phyloP scores from a whole-genome alignment of 1,284 basidiomycete species.

The Xanthoconium separans region DNA sequence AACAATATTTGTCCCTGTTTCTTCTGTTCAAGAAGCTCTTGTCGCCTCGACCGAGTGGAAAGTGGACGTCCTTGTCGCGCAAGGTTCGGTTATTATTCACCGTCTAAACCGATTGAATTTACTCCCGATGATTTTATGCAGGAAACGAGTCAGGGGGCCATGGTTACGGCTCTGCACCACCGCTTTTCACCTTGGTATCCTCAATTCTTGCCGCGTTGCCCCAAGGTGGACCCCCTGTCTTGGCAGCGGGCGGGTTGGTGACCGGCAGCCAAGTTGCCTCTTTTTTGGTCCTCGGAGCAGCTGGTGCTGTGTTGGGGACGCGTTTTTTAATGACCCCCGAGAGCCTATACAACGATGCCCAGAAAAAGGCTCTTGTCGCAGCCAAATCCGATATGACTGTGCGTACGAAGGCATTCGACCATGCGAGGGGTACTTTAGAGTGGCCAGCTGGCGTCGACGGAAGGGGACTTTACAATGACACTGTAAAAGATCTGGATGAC shows the following conservation, averaged over 20 bases:
- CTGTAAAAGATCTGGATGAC: slow-evolving; percentile 56
- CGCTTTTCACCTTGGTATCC: slow-evolving; percentile 60
- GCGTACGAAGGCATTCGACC: slow-evolving; percentile 67
- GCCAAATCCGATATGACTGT: slow-evolving; percentile 52
- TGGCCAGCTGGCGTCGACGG: slow-evolving; percentile 74
- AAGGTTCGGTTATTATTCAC: slow-evolving; percentile 48
- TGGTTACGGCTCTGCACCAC: slow-evolving; percentile 53
- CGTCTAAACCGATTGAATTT: neutral
- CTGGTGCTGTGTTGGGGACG: slow-evolving; percentile 68
- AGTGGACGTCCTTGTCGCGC: slow-evolving; percentile 71
- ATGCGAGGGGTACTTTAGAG: slow-evolving; percentile 53
- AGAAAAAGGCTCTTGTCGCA: slow-evolving; percentile 54
- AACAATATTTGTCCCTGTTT: slow-evolving; percentile 61
- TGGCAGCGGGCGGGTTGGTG: slow-evolving; percentile 56
- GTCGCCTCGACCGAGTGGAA: slow-evolving; percentile 59
- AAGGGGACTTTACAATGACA: slow-evolving; percentile 41
- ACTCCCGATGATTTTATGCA: slow-evolving; percentile 30
- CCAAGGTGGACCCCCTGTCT: slow-evolving; percentile 46
- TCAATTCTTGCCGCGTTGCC: slow-evolving; percentile 48
- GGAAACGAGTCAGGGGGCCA: slow-evolving; percentile 78
- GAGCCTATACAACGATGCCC: slow-evolving; percentile 54
- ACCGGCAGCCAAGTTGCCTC: slow-evolving; percentile 64
- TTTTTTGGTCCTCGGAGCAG: slow-evolving; percentile 61
- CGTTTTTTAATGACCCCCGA: slow-evolving; percentile 70
- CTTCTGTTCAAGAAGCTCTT: slow-evolving; percentile 56